Evolutionary conservation across 129 eudicot species (phyloP).

Genomic region (Solidago caesia): DNA sequence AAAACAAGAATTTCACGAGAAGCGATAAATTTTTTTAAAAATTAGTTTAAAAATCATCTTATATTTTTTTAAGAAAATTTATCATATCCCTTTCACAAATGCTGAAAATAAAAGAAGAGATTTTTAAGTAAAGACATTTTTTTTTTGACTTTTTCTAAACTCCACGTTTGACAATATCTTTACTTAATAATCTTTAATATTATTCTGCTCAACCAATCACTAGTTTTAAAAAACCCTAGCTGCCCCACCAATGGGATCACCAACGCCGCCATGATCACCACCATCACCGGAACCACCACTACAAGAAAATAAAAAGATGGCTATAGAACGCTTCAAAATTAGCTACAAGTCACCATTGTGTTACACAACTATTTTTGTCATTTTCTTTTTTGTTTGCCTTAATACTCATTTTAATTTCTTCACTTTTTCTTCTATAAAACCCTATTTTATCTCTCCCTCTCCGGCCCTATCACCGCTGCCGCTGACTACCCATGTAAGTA

Average conservation of each 20-base stretch:
- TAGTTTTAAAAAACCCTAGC: slow-evolving; percentile 36
- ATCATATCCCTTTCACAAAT: too few species aligned
- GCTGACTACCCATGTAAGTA: slow-evolving; percentile 25
- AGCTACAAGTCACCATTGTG: slow-evolving; percentile 26
- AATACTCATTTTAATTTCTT: slow-evolving; percentile 39
- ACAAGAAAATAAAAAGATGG: slow-evolving; percentile 10
- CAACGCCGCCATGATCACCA: slow-evolving; percentile 1
- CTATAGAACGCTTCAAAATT: slow-evolving; percentile 22
- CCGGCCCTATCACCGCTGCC: slow-evolving; percentile 28
- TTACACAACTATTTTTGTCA: slow-evolving; percentile 36
- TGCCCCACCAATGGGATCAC: slow-evolving; percentile 12
- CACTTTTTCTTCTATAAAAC: slow-evolving; percentile 30
- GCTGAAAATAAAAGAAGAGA: too few species aligned
- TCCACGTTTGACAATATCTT: slow-evolving; percentile 7
- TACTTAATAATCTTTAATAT: neutral
- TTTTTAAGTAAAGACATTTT: neutral
- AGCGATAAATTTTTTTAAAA: too few species aligned
- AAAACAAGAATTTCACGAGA: too few species aligned
- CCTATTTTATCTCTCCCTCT: slow-evolving; percentile 14
- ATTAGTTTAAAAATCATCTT: too few species aligned
- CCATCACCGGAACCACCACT: neutral
- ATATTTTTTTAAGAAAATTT: too few species aligned
- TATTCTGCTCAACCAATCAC: slow-evolving; percentile 24
- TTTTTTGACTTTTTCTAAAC: neutral
- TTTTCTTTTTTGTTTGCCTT: slow-evolving; percentile 44